These are phyloP conservation scores for Tulasnella sp. DNA, from an alignment of 768 basidiomycete species.

Conservation along the genomic window DNA sequence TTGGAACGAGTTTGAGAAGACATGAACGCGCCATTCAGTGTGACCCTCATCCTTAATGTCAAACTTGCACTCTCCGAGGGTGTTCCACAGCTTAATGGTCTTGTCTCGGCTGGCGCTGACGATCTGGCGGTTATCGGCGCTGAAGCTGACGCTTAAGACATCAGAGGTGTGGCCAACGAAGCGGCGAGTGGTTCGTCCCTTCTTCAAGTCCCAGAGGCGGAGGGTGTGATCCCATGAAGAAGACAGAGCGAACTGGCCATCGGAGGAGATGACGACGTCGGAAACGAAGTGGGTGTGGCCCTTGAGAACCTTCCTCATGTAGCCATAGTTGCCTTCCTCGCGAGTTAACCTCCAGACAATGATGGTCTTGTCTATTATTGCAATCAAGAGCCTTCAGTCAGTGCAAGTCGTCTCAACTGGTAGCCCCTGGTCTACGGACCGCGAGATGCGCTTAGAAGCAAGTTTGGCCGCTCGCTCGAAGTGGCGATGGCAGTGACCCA, in stretches of 20 bases:
- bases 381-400: constrained; percentile 18
- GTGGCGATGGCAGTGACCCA: constrained; percentile 99
- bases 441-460: constrained; percentile 96
- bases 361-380: constrained; percentile 77
- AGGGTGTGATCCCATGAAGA: constrained; percentile 99
- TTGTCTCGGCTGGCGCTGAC: constrained; percentile 96
- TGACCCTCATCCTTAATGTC: constrained; percentile 99
- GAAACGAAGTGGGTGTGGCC: constrained; percentile 99
- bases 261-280: constrained; percentile 96
- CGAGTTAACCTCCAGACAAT: constrained; percentile 99
- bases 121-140: constrained; percentile 98
- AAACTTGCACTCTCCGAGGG: constrained; percentile 99
- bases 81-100: constrained; percentile 99
- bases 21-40: constrained; percentile 64
- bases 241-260: constrained; percentile 98
- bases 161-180: constrained; percentile 98
- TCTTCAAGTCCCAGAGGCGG: constrained; percentile 99
- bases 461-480: constrained; percentile 96
- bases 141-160: constrained; percentile 98
- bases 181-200: constrained; percentile 86
- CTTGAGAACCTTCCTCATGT: constrained; percentile 93
- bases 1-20: not conserved
- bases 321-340: constrained; percentile 82
- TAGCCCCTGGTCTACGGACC: constrained; percentile 37
- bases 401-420: not conserved